Conservation (phyloP, 2,329 filamentous ascomycete species). For the Sporothrix sp. region DNA sequence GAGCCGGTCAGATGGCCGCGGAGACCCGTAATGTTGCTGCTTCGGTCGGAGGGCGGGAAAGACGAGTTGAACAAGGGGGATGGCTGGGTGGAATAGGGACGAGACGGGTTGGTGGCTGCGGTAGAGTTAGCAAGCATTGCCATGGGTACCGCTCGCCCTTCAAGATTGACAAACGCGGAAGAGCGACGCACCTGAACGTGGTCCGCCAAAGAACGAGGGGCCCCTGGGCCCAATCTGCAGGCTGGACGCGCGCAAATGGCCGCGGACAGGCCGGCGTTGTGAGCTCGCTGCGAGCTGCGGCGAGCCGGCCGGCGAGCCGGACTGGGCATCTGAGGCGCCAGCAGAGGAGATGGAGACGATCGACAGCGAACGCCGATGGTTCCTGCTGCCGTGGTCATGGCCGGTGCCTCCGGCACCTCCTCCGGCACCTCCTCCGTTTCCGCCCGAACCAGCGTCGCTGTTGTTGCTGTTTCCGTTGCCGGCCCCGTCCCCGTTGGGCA, state of each 20-base stretch:
- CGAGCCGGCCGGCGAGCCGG: not conserved
- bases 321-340: constrained; percentile 26
- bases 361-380: constrained; percentile 66
- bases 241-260: constrained; percentile 71
- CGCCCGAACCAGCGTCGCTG: too few species aligned
- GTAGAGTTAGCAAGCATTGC: not conserved
- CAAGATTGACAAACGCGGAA: not conserved
- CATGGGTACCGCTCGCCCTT: not conserved
- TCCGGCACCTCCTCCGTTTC: not conserved
- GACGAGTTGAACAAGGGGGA: constrained; percentile 47
- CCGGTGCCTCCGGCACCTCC: constrained; percentile 24
- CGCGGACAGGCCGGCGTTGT: constrained; percentile 41
- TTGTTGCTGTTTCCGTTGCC: not conserved
- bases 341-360: constrained; percentile 66
- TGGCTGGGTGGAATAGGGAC: constrained; percentile 34
- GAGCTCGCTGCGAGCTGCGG: not conserved
- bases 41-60: constrained; percentile 32
- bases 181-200: constrained; percentile 27
- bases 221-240: constrained; percentile 58
- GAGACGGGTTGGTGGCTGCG: constrained; percentile 34
- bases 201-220: constrained; percentile 32
- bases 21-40: constrained; percentile 30
- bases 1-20: constrained; percentile 30
- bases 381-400: constrained; percentile 32
- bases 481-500: not conserved